These are phyloP conservation scores for Verticillium nubilum DNA, from an alignment of 2,329 filamentous ascomycete genomes.

Conservation along the genomic window DNA sequence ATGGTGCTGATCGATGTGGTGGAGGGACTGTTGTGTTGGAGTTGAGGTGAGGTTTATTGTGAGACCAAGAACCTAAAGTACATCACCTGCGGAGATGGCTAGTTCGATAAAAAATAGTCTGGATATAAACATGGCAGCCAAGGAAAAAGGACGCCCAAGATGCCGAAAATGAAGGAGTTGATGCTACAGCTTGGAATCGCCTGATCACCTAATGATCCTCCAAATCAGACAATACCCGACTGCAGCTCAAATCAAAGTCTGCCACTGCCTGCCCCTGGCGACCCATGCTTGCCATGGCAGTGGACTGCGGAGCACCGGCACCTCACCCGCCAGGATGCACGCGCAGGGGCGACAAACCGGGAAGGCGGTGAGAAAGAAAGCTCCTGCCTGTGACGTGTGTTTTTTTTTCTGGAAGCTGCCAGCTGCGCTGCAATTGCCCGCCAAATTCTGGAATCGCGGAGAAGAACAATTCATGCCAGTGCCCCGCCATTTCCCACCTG, in stretches of 20 bases:
- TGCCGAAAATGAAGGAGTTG: not conserved
- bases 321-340: not conserved
- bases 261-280: not conserved
- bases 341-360: not conserved
- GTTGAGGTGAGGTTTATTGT: not conserved
- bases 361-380: not conserved
- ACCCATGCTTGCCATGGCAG: not conserved
- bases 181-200: not conserved
- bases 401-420: not conserved
- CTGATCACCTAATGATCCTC: not conserved
- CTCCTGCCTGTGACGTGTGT: not conserved
- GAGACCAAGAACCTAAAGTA: too few relatives aligned
- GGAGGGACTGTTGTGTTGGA: not conserved
- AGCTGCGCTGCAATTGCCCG: not conserved
- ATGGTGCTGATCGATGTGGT: slow-evolving; percentile 27
- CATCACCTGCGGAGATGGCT: too few relatives aligned
- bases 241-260: not conserved
- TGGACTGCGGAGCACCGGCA: not conserved
- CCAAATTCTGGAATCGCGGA: slow-evolving; percentile 15
- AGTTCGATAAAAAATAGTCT: too few relatives aligned
- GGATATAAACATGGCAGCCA: too few relatives aligned
- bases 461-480: slow-evolving; percentile 7
- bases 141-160: not conserved
- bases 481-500: slow-evolving; percentile 9
- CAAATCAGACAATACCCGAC: too few relatives aligned